phyloP scores from a whole-genome alignment of 169 alveolate species.

The Plasmodium billcollinsi region DNA sequence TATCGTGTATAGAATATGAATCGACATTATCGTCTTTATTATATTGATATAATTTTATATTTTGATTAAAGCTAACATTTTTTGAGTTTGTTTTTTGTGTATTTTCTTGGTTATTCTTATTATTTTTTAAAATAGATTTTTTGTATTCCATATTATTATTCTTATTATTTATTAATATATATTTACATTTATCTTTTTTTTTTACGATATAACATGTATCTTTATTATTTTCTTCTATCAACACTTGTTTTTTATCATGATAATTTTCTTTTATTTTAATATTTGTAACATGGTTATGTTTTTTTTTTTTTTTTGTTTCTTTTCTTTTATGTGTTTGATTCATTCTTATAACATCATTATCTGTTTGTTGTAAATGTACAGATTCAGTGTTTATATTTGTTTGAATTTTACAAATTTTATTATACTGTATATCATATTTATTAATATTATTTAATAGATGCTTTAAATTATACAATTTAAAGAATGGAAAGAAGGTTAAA shows the following conservation, averaged over 20 bases:
- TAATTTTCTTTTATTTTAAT: not conserved
- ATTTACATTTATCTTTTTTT: not conserved
- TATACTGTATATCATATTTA: not conserved
- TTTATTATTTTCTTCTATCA: not conserved
- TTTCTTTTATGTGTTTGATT: not conserved
- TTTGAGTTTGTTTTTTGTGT: not conserved
- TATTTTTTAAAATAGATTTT: not conserved
- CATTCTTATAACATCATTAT: not conserved
- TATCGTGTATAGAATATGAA: constrained; percentile 4
- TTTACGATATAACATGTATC: not conserved
- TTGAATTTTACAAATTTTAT: not conserved
- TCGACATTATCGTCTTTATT: constrained; percentile 17
- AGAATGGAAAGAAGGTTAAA: constrained; percentile 66
- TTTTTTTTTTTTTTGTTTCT: not conserved
- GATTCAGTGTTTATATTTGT: too few relatives aligned
- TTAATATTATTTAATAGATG: constrained; percentile 42
- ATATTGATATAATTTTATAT: constrained; percentile 22
- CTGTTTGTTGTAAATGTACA: not conserved
- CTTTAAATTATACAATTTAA: constrained; percentile 48
- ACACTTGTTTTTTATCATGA: not conserved
- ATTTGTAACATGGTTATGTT: not conserved
- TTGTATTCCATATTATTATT: not conserved
- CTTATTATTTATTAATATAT: not conserved
- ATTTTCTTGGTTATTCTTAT: not conserved
- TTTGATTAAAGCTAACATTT: constrained; percentile 30